Evolutionary conservation across 768 basidiomycete genomes (phyloP), one percentile per base, ranked within the genome.

Genomic region (Roridomyces roridus): DNA sequence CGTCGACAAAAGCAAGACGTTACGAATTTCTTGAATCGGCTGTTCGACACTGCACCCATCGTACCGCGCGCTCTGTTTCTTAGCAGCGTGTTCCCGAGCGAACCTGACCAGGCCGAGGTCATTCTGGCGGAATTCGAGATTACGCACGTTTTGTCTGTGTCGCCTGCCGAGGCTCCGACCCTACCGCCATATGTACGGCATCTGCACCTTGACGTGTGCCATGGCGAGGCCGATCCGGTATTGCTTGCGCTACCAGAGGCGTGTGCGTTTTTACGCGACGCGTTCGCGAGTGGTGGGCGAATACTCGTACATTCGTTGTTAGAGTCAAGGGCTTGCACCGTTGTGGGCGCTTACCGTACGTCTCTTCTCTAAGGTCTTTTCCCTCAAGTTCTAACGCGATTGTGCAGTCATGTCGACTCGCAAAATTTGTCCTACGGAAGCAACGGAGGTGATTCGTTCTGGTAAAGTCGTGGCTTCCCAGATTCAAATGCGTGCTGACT

Each of bases 41-140:
- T 86, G 46, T 68, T 73, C 24, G 84, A 88, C 47, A 83, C 82
- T 12, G 79, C 80, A n/a, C 63, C 71, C 7, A 75, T 88, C 35
- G 65, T 86, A 29, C 79, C 77, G 5, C 72, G 82, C 42, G 74
- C 76, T 55, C 57, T 88, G 35, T 77, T 78, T 54, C 73, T 88
- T 50, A 81, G 72, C 65, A 83, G 86, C 59, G 84, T 85, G 36
- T 87, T 86, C 62, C 86, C 86, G 1, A 68, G 76, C 28, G 83
- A 87, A 46, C 57, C 71, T 0, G 75, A 77, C 20, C 78, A 84
- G 61, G 81, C 77, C 15, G 76, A 80, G 37, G 78, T 77, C 14
- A 72, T 86, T 31, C 72, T 88, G 20, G 46, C 73, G 14, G 84
- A 85, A 49, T 62, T 84, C 11, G 82, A 77, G 18, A 71, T 80